A percentile compares a stretch with the other conserved stretches of the same genome.
Conservation (phyloP, 768 basidiomycete genomes). For the Exidia glandulosa region DNA sequence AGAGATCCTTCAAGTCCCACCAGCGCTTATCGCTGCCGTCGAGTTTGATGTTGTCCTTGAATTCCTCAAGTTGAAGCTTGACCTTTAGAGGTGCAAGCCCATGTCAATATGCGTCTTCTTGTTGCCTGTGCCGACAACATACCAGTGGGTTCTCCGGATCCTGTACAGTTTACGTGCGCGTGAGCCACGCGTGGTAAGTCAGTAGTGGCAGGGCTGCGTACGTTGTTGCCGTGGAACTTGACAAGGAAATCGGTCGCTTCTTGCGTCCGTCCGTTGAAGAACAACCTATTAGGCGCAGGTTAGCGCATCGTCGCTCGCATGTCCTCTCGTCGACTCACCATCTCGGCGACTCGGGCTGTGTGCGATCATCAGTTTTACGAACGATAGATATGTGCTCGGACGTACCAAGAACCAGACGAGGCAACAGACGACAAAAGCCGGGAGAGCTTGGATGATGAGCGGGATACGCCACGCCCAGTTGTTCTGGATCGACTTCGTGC, state of each 20-base stretch:
- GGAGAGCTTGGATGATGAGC: constrained; percentile 13
- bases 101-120: background rate
- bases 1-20: constrained; percentile 18
- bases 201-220: background rate
- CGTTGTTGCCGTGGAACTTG: constrained; percentile 18
- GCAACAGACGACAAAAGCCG: constrained; percentile 11
- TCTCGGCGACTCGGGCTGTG: background rate
- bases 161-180: background rate
- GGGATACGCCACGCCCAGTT: constrained; percentile 17
- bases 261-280: constrained; percentile 13
- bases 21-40: constrained; percentile 24
- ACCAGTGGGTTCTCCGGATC: constrained; percentile 16
- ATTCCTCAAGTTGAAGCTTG: constrained; percentile 18
- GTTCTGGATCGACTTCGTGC: constrained; percentile 8
- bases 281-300: background rate
- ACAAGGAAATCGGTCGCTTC: constrained; percentile 18
- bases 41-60: constrained; percentile 18
- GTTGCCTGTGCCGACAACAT: too few relatives aligned
- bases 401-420: constrained; percentile 14
- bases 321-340: background rate
- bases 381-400: constrained; percentile 14
- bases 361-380: background rate
- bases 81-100: background rate
- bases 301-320: too few relatives aligned
- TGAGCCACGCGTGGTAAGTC: background rate